phyloP scores from a whole-genome alignment of 2,329 filamentous ascomycete species.

The Endothia cerciana region DNA sequence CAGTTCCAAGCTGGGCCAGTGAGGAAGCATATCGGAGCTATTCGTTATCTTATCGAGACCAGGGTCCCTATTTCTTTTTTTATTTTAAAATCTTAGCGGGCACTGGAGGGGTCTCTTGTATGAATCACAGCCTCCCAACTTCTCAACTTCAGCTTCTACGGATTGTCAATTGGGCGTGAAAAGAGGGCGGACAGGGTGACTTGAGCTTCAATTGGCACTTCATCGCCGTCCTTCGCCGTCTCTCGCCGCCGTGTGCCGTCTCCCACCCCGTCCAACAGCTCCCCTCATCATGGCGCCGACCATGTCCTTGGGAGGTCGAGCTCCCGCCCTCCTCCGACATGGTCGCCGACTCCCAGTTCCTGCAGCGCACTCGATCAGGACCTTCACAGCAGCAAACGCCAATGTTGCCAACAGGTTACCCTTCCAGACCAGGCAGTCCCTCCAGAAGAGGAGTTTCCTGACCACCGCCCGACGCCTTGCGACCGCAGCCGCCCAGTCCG shows the following conservation, averaged over 20 bases:
- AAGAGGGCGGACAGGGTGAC: constrained; percentile 26
- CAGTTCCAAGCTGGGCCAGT: background rate
- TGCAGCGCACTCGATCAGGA: constrained; percentile 47
- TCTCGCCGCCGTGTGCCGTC: constrained; percentile 20
- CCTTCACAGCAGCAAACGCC: constrained; percentile 45
- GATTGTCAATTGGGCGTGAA: constrained; percentile 27
- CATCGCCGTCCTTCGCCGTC: constrained; percentile 23
- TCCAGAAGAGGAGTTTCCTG: constrained; percentile 54
- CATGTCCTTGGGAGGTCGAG: constrained; percentile 56
- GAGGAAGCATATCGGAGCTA: constrained; percentile 4
- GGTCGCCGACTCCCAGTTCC: constrained; percentile 55
- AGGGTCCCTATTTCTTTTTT: background rate
- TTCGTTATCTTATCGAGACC: constrained; percentile 14
- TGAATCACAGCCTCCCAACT: constrained; percentile 23
- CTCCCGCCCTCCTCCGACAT: constrained; percentile 61
- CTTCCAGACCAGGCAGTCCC: constrained; percentile 37
- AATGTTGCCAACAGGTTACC: constrained; percentile 41
- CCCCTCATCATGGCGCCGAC: constrained; percentile 45
- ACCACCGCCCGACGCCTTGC: constrained; percentile 48
- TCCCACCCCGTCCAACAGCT: constrained; percentile 33
- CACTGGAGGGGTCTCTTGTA: constrained; percentile 15
- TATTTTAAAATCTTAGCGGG: constrained; percentile 4
- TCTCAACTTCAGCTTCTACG: constrained; percentile 15
- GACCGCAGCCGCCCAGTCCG: constrained; percentile 60
- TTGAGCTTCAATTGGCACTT: constrained; percentile 25